These are phyloP conservation scores for Fusarium proliferatum DNA, from an alignment of 2,329 filamentous ascomycete species.

Conservation along the genomic window DNA sequence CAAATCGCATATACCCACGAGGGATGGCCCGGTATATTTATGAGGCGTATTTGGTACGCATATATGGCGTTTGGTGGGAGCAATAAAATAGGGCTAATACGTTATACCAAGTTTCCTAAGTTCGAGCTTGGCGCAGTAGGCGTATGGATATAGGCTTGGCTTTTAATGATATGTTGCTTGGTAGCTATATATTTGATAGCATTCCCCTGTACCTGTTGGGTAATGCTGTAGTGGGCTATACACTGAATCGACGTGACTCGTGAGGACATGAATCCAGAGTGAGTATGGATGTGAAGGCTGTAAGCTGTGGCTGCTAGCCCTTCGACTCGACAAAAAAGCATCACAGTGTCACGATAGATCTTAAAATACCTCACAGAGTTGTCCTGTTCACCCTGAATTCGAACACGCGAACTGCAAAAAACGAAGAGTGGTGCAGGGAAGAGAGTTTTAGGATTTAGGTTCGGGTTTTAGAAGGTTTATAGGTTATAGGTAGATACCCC, in stretches of 20 bases:
- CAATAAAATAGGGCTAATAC: constrained; percentile 22
- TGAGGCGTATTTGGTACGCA: constrained; percentile 13
- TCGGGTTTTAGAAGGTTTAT: not conserved
- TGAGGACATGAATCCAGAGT: not conserved
- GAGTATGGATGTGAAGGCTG: not conserved
- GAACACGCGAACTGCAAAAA: not conserved
- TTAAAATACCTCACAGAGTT: not conserved
- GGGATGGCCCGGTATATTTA: constrained; percentile 4
- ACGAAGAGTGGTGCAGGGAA: not conserved
- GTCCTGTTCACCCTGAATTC: not conserved
- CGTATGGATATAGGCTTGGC: not conserved
- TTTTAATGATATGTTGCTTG: constrained; percentile 6
- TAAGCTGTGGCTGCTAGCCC: no score
- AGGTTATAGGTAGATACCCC: not conserved
- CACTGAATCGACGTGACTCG: not conserved
- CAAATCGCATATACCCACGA: not conserved
- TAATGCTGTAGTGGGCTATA: not conserved
- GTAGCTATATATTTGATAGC: not conserved
- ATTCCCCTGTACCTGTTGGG: not conserved
- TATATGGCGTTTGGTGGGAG: constrained; percentile 25
- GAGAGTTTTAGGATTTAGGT: not conserved
- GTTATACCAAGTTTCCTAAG: constrained; percentile 20
- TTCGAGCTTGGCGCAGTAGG: constrained; percentile 25
- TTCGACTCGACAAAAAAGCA: no score
- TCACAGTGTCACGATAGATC: not conserved